phyloP scores from a whole-genome alignment of 2,329 filamentous ascomycete species.

The Lomentospora prolificans region DNA sequence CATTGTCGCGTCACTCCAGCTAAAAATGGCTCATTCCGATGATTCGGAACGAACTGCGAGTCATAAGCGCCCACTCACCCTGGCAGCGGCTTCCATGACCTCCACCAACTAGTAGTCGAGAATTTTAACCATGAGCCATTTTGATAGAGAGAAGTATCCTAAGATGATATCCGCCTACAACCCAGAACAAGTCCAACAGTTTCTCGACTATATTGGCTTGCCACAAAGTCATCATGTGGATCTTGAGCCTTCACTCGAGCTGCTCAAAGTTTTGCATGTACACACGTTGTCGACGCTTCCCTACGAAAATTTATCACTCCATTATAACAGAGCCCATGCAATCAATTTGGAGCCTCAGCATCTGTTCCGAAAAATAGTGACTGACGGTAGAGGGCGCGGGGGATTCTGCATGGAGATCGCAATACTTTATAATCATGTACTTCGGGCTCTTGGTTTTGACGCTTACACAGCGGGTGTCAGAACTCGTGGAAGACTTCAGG shows the following conservation, averaged over 20 bases:
- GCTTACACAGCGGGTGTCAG: conserved; percentile 48
- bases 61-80: not conserved
- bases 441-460: conserved; percentile 38
- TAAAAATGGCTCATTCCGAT: not conserved
- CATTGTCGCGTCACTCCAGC: not conserved
- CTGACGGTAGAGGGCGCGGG: conserved; percentile 30
- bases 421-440: conserved; percentile 43
- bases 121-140: no score
- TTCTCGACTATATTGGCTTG: not conserved
- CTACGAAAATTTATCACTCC: conserved; percentile 46
- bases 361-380: conserved; percentile 41
- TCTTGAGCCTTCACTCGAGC: not conserved
- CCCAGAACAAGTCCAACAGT: not conserved
- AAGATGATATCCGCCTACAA: not conserved
- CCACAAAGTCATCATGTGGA: not conserved
- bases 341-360: conserved; percentile 33
- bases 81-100: no score
- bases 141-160: no score
- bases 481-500: conserved; percentile 28
- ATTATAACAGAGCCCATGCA: conserved; percentile 32
- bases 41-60: not conserved
- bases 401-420: conserved; percentile 54
- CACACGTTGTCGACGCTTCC: conserved; percentile 26
- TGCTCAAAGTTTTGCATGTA: not conserved
- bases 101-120: no score